These are phyloP conservation scores for Volvox africanus DNA, from an alignment of 139 green algal genomes.

Conservation along the genomic window DNA sequence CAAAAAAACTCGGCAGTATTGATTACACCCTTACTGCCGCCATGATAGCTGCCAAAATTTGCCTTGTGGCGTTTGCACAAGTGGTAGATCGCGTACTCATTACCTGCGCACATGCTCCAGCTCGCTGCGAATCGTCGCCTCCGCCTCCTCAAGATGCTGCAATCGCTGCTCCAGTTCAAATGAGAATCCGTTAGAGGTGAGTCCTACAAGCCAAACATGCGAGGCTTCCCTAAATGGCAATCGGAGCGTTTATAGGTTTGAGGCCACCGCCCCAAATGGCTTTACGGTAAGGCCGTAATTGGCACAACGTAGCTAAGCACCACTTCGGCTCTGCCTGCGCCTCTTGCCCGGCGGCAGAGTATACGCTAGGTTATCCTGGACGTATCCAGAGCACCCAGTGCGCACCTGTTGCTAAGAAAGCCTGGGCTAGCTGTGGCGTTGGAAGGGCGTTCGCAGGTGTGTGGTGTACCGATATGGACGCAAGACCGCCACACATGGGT, in stretches of 20 bases:
- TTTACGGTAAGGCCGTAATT: no score
- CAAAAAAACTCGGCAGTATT: no score
- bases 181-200: neutral
- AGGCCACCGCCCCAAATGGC: no score
- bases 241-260: no score
- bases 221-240: no score
- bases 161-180: conserved; percentile 31
- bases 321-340: no score
- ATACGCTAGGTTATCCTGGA: no score
- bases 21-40: no score
- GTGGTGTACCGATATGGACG: neutral
- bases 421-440: neutral
- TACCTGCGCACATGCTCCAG: conserved; percentile 17
- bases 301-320: no score
- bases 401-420: neutral
- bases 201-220: neutral
- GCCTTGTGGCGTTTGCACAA: no score
- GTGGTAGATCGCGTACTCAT: neutral
- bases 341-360: no score
- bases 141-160: conserved; percentile 46
- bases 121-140: conserved; percentile 10
- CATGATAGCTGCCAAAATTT: no score
- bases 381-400: neutral
- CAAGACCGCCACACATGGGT: neutral
- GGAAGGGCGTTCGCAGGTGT: neutral